These are phyloP conservation scores for Avicennia marina DNA, from an alignment of 257 asterid species.

Conservation along the genomic window DNA sequence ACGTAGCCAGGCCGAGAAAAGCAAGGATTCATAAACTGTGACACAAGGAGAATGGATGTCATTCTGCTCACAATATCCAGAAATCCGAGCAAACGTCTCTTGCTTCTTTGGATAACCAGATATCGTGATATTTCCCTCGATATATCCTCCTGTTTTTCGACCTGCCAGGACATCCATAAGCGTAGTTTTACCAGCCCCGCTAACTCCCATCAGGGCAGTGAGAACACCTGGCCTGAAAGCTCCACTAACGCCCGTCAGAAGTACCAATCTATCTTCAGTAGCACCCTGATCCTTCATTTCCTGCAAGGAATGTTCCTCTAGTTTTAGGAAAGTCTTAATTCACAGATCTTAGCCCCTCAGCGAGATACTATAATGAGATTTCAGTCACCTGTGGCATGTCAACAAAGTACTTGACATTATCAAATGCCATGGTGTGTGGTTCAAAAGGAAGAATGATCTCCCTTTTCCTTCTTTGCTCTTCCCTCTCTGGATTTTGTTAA, in stretches of 20 bases:
- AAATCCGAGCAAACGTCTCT: conserved; percentile 5
- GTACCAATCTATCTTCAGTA: conserved; percentile 30
- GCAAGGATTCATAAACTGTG: background rate
- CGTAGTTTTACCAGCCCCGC: conserved; percentile 53
- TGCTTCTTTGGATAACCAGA: conserved; percentile 8
- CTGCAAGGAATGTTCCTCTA: conserved; percentile 2
- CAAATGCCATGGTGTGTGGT: conserved; percentile 30
- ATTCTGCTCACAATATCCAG: conserved; percentile 8
- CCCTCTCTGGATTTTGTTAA: background rate
- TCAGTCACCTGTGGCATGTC: conserved; percentile 50
- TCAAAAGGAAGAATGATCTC: conserved; percentile 37
- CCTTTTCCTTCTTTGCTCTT: conserved; percentile 6
- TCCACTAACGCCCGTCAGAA: conserved; percentile 44
- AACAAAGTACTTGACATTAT: conserved; percentile 31
- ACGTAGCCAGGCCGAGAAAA: conserved; percentile 1
- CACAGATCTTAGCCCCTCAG: background rate
- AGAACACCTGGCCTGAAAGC: conserved; percentile 53
- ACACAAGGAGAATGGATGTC: no score
- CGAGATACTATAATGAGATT: no score
- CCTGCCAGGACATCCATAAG: conserved; percentile 51
- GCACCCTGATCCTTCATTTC: conserved; percentile 28
- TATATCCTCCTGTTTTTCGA: conserved; percentile 46
- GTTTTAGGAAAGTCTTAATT: background rate
- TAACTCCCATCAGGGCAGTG: conserved; percentile 51
- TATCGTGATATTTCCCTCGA: conserved; percentile 13